These are phyloP conservation scores for Buxus sempervirens DNA, from an alignment of 164 flowering plant genomes.

Conservation along the genomic window DNA sequence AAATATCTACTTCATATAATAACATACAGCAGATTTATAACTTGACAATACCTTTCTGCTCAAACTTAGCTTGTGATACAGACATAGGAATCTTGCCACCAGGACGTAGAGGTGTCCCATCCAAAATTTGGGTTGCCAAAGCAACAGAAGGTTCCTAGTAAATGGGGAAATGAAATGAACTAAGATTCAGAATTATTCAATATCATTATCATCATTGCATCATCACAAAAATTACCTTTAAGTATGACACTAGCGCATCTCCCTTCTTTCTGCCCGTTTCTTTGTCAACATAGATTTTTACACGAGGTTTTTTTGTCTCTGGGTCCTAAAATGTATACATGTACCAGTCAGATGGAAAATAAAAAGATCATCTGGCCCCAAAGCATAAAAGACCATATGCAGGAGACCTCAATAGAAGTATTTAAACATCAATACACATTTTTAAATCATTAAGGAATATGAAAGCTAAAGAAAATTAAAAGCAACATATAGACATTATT, in stretches of 20 bases:
- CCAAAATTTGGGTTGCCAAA: conserved; percentile 79
- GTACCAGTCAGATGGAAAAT: conserved; percentile 4
- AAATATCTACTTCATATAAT: background rate
- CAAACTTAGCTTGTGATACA: conserved; percentile 84
- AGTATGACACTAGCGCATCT: conserved; percentile 85
- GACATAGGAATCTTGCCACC: conserved; percentile 72
- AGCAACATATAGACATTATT: too few species aligned
- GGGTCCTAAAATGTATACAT: conserved; percentile 59
- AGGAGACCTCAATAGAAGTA: too few species aligned
- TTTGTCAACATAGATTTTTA: conserved; percentile 86
- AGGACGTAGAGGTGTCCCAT: conserved; percentile 83
- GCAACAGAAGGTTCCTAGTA: conserved; percentile 89
- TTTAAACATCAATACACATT: too few species aligned
- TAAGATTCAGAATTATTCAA: background rate
- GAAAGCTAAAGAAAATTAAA: too few species aligned
- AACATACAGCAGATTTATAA: background rate
- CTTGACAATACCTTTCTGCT: conserved; percentile 77
- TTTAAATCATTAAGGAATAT: too few species aligned
- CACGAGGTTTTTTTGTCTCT: conserved; percentile 86
- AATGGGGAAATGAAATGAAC: conserved; percentile 3
- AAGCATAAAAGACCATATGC: too few species aligned
- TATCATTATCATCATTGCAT: background rate
- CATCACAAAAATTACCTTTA: conserved; percentile 56
- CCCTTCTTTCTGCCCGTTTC: conserved; percentile 86
- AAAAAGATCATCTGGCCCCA: too few species aligned